Conservation (phyloP, 306 rosid species). For the Pterocarpus macrocarpus region DNA sequence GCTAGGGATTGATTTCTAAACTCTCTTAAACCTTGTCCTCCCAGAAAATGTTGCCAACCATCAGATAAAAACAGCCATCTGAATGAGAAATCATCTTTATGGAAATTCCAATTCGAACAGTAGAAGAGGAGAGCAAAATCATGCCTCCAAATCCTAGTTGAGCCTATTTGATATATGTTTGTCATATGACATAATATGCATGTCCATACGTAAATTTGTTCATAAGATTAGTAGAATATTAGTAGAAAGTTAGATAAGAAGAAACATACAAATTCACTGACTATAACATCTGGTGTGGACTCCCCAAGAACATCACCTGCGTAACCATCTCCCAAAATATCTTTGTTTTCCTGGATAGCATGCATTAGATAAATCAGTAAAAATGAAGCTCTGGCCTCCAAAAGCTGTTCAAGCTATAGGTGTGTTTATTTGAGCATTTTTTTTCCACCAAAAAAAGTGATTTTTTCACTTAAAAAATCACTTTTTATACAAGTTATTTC, state of each 20-base stretch:
- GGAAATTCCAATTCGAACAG: background rate
- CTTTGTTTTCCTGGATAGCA: slow-evolving; percentile 78
- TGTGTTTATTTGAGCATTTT: too few species aligned
- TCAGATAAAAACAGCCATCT: slow-evolving; percentile 13
- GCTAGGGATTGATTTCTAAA: background rate
- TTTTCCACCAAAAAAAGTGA: background rate
- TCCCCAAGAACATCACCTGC: slow-evolving; percentile 91
- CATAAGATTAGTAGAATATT: slow-evolving; percentile 14
- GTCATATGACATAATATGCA: slow-evolving; percentile 17
- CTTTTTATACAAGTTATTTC: too few species aligned
- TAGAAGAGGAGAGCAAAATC: background rate
- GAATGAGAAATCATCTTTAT: background rate
- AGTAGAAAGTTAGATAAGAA: slow-evolving; percentile 15
- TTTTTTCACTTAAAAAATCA: too few species aligned
- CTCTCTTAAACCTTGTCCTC: slow-evolving; percentile 10
- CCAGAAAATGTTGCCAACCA: background rate
- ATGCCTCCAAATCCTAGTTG: background rate
- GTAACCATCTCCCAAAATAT: slow-evolving; percentile 81
- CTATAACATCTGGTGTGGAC: slow-evolving; percentile 90
- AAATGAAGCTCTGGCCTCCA: background rate
- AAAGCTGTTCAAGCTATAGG: background rate
- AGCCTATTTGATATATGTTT: background rate
- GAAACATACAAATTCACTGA: slow-evolving; percentile 84
- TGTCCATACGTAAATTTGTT: background rate
- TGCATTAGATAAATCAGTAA: slow-evolving; percentile 44